phyloP scores from a whole-genome alignment of 768 basidiomycete species.

The Russula ochroleuca region DNA sequence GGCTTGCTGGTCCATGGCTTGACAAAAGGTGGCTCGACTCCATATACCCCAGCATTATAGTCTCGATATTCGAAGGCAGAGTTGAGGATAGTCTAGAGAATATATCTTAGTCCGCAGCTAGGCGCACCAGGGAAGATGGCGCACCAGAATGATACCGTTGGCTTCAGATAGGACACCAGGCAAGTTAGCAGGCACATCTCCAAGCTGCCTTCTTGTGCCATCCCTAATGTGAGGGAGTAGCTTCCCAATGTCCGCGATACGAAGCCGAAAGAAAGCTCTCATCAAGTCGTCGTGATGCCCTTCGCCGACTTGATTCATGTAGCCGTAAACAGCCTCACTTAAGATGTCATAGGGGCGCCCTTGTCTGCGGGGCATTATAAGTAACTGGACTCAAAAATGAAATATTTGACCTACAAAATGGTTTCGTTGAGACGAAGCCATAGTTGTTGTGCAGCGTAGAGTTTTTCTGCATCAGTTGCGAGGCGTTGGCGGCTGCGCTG shows the following conservation, averaged over 20 bases:
- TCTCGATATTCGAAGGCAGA: conserved; percentile 73
- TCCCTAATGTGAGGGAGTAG: conserved; percentile 59
- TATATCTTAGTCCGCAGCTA: not conserved
- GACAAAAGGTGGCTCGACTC: conserved; percentile 63
- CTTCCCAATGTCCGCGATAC: conserved; percentile 59
- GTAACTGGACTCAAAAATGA: not conserved
- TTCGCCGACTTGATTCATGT: conserved; percentile 58
- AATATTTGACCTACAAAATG: conserved; percentile 46
- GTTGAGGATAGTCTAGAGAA: conserved; percentile 58
- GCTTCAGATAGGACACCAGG: conserved; percentile 55
- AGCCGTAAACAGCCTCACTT: conserved; percentile 63
- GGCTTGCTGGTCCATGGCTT: conserved; percentile 82
- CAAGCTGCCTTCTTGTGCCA: conserved; percentile 43
- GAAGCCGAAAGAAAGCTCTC: conserved; percentile 77
- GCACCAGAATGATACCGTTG: conserved; percentile 64
- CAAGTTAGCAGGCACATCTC: conserved; percentile 44
- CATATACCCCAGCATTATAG: conserved; percentile 70
- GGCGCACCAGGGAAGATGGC: conserved; percentile 28
- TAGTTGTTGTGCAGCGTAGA: conserved; percentile 73
- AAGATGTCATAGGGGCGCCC: conserved; percentile 59
- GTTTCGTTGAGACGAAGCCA: conserved; percentile 75
- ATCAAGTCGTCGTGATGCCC: conserved; percentile 68
- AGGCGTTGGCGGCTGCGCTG: conserved; percentile 71
- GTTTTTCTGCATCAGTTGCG: conserved; percentile 79
- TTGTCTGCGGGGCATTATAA: conserved; percentile 37